These are phyloP conservation scores for Endocalyx cinctus DNA, from an alignment of 2,329 filamentous ascomycete genomes.

Conservation along the genomic window DNA sequence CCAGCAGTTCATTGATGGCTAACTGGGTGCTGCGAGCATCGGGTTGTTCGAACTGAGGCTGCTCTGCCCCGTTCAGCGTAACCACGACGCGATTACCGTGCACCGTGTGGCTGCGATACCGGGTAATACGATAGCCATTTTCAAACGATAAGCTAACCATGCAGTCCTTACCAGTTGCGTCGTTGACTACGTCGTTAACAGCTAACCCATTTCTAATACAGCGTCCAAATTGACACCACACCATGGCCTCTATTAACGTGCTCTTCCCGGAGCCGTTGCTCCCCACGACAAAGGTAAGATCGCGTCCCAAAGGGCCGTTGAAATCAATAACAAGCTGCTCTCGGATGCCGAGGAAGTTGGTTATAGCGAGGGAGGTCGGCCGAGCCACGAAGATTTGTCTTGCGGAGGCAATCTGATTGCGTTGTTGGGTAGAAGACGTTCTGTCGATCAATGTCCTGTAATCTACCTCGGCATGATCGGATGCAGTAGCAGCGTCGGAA, in stretches of 20 bases:
- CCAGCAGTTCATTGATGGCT: slow-evolving; percentile 25
- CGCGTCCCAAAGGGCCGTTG: slow-evolving; percentile 16
- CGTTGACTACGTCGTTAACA: slow-evolving; percentile 28
- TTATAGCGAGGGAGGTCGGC: slow-evolving; percentile 22
- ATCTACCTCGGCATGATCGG: slow-evolving; percentile 2
- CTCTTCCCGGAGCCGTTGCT: slow-evolving; percentile 29
- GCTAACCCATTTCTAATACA: slow-evolving; percentile 24
- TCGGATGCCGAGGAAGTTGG: slow-evolving; percentile 30
- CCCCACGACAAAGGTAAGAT: slow-evolving; percentile 25
- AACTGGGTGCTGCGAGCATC: slow-evolving; percentile 19
- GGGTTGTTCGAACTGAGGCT: slow-evolving; percentile 22
- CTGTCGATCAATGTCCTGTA: slow-evolving; percentile 13
- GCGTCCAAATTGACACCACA: slow-evolving; percentile 30
- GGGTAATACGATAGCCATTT: slow-evolving; percentile 26
- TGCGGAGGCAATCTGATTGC: not conserved
- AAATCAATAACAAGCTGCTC: slow-evolving; percentile 24
- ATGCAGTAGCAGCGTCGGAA: slow-evolving; percentile 3
- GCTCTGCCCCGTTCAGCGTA: slow-evolving; percentile 19
- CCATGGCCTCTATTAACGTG: slow-evolving; percentile 28
- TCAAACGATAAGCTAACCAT: slow-evolving; percentile 24
- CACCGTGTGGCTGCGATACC: slow-evolving; percentile 23
- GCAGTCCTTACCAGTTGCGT: slow-evolving; percentile 22
- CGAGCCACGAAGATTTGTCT: slow-evolving; percentile 21
- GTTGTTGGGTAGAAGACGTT: slow-evolving; percentile 3
- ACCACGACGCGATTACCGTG: slow-evolving; percentile 23